A percentile compares a stretch with the other conserved stretches of the same genome.
phyloP scores from a whole-genome alignment of 805 yeast species.

The Starmerella etchellsii region DNA sequence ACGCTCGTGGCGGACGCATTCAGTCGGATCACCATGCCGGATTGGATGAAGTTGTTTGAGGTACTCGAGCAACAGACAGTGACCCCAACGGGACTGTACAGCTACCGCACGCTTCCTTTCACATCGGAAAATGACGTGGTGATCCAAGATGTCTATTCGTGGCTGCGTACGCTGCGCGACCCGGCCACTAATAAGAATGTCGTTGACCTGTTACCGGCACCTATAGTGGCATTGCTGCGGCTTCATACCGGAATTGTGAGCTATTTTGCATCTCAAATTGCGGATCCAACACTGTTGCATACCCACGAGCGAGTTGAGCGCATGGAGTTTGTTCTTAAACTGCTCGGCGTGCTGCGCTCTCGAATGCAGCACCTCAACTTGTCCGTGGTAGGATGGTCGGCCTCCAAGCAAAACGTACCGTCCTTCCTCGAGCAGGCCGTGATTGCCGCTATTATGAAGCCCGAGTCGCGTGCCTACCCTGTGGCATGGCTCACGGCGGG shows the following conservation, averaged over 20 bases:
- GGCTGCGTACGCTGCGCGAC: constrained; percentile 45
- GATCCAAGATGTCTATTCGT: constrained; percentile 56
- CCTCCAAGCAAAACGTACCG: constrained; percentile 41
- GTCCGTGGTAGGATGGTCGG: constrained; percentile 24
- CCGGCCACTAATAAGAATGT: constrained; percentile 31
- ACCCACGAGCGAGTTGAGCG: constrained; percentile 48
- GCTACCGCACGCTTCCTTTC: constrained; percentile 34
- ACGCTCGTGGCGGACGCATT: constrained; percentile 45
- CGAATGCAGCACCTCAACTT: constrained; percentile 50
- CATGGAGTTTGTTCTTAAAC: constrained; percentile 55
- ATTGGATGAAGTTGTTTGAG: constrained; percentile 71
- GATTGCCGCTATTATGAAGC: constrained; percentile 58
- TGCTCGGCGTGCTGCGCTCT: constrained; percentile 50
- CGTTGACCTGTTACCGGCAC: constrained; percentile 47
- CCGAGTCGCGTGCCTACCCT: constrained; percentile 62
- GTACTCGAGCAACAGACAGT: constrained; percentile 56
- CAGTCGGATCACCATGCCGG: constrained; percentile 44
- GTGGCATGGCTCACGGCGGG: constrained; percentile 58
- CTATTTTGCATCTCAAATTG: constrained; percentile 50
- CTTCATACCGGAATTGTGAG: constrained; percentile 55
- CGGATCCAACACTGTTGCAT: constrained; percentile 39
- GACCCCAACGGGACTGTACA: constrained; percentile 45
- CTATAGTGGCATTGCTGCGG: constrained; percentile 51
- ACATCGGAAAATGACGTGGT: constrained; percentile 41
- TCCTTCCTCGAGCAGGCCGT: constrained; percentile 76